Percentiles rank a stretch among this genome's conserved stretches.
Evolutionary conservation across 257 asterid species (phyloP).

Genomic region (Capsicum baccatum): DNA sequence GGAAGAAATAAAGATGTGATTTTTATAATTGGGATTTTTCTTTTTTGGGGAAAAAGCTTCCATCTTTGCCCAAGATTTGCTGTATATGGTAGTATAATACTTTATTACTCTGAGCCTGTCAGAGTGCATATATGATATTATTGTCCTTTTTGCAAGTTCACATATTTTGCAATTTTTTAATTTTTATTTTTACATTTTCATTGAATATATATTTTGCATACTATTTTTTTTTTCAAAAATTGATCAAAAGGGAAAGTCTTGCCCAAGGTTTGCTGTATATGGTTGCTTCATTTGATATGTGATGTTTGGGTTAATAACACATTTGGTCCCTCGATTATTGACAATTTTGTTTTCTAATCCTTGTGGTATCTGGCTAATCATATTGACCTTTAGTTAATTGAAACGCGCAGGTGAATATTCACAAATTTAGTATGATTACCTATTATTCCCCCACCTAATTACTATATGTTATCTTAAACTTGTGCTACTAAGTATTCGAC

Average conservation of each 20-base stretch:
- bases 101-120: constrained; percentile 21
- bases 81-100: not conserved
- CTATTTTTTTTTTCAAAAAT: not conserved
- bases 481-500: too few relatives aligned
- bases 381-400: not conserved
- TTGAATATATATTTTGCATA: not conserved
- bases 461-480: too few relatives aligned
- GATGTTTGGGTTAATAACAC: not conserved
- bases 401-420: not conserved
- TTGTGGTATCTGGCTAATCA: not conserved
- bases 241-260: not conserved
- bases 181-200: not conserved
- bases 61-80: constrained; percentile 8
- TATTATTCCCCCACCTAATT: too few relatives aligned
- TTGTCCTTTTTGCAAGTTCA: constrained; percentile 10
- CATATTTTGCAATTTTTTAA: not conserved
- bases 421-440: too few relatives aligned
- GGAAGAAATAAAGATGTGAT: not conserved
- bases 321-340: not conserved
- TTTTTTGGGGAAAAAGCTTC: not conserved
- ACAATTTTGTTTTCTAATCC: not conserved
- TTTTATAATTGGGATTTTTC: not conserved
- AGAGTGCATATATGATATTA: constrained; percentile 9
- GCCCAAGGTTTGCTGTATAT: too few relatives aligned
- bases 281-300: not conserved